Evolutionary conservation across 2,329 filamentous ascomycete genomes (phyloP), one percentile per base, ranked within the genome.

Genomic region (Tolypocladium nubicola): DNA sequence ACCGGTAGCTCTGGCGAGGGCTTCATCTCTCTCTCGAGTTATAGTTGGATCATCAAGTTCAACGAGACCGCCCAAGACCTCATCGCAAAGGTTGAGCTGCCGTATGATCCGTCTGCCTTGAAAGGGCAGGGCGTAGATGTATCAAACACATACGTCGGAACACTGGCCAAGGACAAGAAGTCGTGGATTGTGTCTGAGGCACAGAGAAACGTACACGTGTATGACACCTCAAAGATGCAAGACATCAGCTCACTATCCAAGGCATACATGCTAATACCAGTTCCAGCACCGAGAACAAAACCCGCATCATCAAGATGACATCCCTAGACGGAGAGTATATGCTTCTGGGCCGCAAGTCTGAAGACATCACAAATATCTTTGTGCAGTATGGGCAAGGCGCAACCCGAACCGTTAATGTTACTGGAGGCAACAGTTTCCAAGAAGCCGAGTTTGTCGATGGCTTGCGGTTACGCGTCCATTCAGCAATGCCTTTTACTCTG

Each of bases 61-160:
- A 70, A 68, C 53, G 67, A 71, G 37, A 63, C 63, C 10, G 67
- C 68, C 14, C 60, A 63, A 10, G 68, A 72, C 57, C 61, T 72
- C 10, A 67, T 71, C 26, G 70, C 68, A 1, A 70, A 70, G 41
- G 62, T 71, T 26, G 67, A 69, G 57, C 58, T 71, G 1, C 68
- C 68, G 1, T 70, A 68, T 50, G 61, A 68, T 23, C 53, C 56
- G 13, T 33, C 39, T n/a, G 40, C 49, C 1, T 40, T 57, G 8
- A 26, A 14, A 13, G 8, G 52, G 16, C 52, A 57, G 40, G 43
- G 61, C 50, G 43, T 59, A 6, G 23, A 55, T 4, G 8, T 41
- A 26, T 45, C 58, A 6, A 60, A 60, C 14, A 60, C 56, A 6
- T 58, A 60, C 33, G 58, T 58, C 49, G 57, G 57, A 26, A 56